These are phyloP conservation scores for Mucor irregularis DNA, from an alignment of 371 early-diverging fungal species.

Conservation along the genomic window DNA sequence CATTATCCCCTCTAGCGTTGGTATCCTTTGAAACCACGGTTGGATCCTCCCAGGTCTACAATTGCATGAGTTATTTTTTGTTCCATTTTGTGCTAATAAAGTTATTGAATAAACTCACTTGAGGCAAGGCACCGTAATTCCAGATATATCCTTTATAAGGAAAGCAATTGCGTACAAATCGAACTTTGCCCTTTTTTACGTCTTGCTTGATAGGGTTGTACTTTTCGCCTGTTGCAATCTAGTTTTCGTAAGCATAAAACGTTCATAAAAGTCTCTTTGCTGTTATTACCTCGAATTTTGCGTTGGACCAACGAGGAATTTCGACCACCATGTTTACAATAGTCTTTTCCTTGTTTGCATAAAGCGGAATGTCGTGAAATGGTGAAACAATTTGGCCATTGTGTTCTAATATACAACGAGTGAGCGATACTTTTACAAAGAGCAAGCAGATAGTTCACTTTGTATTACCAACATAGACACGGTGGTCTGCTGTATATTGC, in stretches of 20 bases:
- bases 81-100: too few species aligned
- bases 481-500: constrained; percentile 78
- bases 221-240: constrained; percentile 90
- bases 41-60: constrained; percentile 98
- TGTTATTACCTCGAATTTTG: constrained; percentile 92
- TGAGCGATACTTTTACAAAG: too few species aligned
- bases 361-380: constrained; percentile 99
- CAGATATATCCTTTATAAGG: constrained; percentile 99
- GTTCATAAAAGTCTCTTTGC: not conserved
- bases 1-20: constrained; percentile 95
- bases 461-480: constrained; percentile 77
- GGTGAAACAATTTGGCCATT: constrained; percentile 83
- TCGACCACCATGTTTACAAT: constrained; percentile 98
- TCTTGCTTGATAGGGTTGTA: constrained; percentile 99
- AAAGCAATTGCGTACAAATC: constrained; percentile 99
- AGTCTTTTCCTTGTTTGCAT: constrained; percentile 82
- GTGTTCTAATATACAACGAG: constrained; percentile 51
- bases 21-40: constrained; percentile 83
- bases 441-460: too few species aligned
- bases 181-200: constrained; percentile 97
- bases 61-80: not conserved
- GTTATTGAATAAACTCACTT: constrained; percentile 48
- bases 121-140: constrained; percentile 99
- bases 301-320: constrained; percentile 99
- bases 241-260: not conserved